These are phyloP conservation scores for Arthroderma sp. DNA, from an alignment of 2,329 filamentous ascomycete species.

Conservation along the genomic window DNA sequence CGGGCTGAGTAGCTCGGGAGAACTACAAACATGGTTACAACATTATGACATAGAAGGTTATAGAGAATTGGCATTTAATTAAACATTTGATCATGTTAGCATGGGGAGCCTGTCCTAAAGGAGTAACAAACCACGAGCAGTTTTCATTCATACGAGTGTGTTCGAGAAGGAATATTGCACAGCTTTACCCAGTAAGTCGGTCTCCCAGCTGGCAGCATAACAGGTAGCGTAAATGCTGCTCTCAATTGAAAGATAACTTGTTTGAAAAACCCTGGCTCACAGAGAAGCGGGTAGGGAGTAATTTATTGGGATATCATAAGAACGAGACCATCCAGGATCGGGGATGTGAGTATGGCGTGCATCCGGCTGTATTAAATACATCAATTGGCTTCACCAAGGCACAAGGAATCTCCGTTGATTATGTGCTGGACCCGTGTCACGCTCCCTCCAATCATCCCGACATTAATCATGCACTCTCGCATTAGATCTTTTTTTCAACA, in stretches of 20 bases:
- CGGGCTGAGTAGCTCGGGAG: slow-evolving; percentile 20
- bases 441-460: background rate
- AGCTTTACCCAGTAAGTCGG: background rate
- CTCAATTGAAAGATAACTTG: background rate
- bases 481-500: background rate
- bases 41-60: slow-evolving; percentile 28
- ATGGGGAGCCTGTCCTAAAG: too few species aligned
- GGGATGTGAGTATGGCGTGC: background rate
- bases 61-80: slow-evolving; percentile 18
- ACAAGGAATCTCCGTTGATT: background rate
- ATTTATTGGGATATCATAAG: slow-evolving; percentile 5
- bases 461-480: slow-evolving; percentile 2
- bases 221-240: background rate
- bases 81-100: background rate
- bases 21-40: slow-evolving; percentile 20
- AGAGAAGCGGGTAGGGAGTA: background rate
- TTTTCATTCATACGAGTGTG: too few species aligned
- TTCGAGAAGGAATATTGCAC: background rate
- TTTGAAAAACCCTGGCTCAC: background rate
- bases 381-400: slow-evolving; percentile 1
- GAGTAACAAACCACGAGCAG: background rate
- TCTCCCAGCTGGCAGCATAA: background rate
- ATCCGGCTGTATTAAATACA: slow-evolving; percentile 1
- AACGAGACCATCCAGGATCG: slow-evolving; percentile 1
- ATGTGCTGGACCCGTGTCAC: background rate